Evolutionary conservation across 345 rosid species (phyloP).

Genomic region (Moricandia arvensis): DNA sequence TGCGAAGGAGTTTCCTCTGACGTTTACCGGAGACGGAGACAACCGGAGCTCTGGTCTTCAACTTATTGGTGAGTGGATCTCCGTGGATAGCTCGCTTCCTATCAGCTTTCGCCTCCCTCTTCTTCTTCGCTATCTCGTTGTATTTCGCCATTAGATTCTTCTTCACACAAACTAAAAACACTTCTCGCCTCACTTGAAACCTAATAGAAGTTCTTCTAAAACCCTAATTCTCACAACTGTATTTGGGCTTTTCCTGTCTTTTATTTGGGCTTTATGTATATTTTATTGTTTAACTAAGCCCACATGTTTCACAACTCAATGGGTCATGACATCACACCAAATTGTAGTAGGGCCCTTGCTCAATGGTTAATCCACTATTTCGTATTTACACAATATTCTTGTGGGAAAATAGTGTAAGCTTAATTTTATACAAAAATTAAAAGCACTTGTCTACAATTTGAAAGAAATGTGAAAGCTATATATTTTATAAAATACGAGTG

Average conservation of each 20-base stretch:
- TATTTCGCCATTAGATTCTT: constrained; percentile 66
- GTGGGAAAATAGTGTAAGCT: too few relatives aligned
- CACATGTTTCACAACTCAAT: not conserved
- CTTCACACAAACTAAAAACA: not conserved
- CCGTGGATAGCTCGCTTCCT: constrained; percentile 67
- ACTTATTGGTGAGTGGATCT: constrained; percentile 59
- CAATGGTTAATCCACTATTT: too few relatives aligned
- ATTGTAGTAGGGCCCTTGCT: too few relatives aligned
- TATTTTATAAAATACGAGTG: too few relatives aligned
- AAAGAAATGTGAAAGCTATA: too few relatives aligned
- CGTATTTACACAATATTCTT: too few relatives aligned
- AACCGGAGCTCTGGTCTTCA: constrained; percentile 46
- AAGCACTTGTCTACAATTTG: too few relatives aligned
- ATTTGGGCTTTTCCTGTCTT: not conserved
- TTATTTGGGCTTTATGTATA: not conserved
- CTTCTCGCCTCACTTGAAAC: not conserved
- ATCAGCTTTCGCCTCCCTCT: constrained; percentile 55
- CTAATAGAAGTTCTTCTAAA: not conserved
- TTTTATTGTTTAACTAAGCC: not conserved
- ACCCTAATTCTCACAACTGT: constrained; percentile 18
- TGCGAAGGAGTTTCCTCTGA: constrained; percentile 67
- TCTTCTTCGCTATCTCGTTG: constrained; percentile 73
- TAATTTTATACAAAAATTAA: too few relatives aligned
- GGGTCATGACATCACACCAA: not conserved
- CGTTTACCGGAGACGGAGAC: constrained; percentile 75